These are phyloP conservation scores for Cucurbita maxima DNA, from an alignment of 306 rosid genomes.

Conservation along the genomic window DNA sequence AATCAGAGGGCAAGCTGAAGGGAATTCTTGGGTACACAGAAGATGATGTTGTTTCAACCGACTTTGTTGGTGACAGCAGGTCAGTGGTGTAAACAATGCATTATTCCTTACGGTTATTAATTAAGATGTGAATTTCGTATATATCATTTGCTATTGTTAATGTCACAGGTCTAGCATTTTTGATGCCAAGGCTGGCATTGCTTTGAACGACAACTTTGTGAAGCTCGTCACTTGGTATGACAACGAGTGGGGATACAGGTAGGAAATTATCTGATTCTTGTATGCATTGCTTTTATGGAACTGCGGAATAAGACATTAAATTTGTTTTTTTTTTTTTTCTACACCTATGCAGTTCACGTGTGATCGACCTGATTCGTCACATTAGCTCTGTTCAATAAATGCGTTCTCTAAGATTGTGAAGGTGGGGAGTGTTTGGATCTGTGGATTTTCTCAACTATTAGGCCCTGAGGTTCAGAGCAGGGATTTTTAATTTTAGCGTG, in stretches of 20 bases:
- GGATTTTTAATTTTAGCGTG: background rate
- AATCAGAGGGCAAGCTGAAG: constrained; percentile 60
- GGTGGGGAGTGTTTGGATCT: background rate
- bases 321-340: background rate
- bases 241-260: constrained; percentile 50
- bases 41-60: constrained; percentile 61
- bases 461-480: background rate
- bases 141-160: background rate
- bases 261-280: background rate
- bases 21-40: constrained; percentile 72
- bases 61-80: constrained; percentile 80
- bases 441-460: background rate
- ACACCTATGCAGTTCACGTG: constrained; percentile 58
- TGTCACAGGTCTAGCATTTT: constrained; percentile 63
- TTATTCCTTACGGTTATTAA: background rate
- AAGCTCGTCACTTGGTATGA: constrained; percentile 63
- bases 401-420: background rate
- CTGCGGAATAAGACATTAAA: background rate
- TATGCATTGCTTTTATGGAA: background rate
- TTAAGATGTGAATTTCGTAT: background rate
- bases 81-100: constrained; percentile 7
- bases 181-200: constrained; percentile 60
- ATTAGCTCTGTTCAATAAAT: constrained; percentile 24
- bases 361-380: constrained; percentile 72
- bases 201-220: constrained; percentile 50